Percentiles rank a stretch among this genome's conserved stretches.
Evolutionary conservation across 2,329 filamentous ascomycete genomes (phyloP).

Genomic region (Epichloe elymi): DNA sequence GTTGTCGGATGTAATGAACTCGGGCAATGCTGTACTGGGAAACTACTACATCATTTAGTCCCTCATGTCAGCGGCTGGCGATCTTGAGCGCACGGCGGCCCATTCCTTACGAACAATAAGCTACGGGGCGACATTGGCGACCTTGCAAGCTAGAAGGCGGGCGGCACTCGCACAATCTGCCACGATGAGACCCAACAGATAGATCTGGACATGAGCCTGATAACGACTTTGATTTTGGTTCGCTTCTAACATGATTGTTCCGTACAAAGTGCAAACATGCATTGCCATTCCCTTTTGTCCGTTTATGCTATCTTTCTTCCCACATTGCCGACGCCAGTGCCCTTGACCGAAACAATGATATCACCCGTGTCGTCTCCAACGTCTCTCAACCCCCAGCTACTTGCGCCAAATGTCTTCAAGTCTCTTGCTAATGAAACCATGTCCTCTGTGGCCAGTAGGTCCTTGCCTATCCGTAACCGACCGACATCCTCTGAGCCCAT

Average conservation of each 20-base stretch:
- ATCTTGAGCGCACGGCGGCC: slow-evolving; percentile 33
- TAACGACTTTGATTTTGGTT: neutral
- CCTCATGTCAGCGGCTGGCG: slow-evolving; percentile 32
- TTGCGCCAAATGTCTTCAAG: slow-evolving; percentile 75
- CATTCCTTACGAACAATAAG: slow-evolving; percentile 40
- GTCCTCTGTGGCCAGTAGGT: slow-evolving; percentile 70
- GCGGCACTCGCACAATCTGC: slow-evolving; percentile 18
- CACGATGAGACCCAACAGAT: slow-evolving; percentile 9
- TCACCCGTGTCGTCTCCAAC: slow-evolving; percentile 54
- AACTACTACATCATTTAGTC: slow-evolving; percentile 41
- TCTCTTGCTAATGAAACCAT: slow-evolving; percentile 73
- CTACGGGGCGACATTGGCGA: slow-evolving; percentile 41
- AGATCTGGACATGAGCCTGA: neutral
- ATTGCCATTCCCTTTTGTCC: neutral
- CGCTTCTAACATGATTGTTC: neutral
- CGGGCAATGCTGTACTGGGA: slow-evolving; percentile 40
- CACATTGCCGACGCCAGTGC: slow-evolving; percentile 85
- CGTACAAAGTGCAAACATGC: neutral
- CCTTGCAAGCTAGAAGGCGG: slow-evolving; percentile 31
- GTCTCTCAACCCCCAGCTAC: slow-evolving; percentile 80
- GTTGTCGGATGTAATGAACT: slow-evolving; percentile 35
- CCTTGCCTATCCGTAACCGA: slow-evolving; percentile 65
- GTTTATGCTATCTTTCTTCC: slow-evolving; percentile 70
- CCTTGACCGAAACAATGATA: slow-evolving; percentile 82
- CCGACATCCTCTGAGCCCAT: slow-evolving; percentile 98